Base-by-base conservation (phyloP, 352 stramenopile genomes). In the Thalassiosira hispida region DNA sequence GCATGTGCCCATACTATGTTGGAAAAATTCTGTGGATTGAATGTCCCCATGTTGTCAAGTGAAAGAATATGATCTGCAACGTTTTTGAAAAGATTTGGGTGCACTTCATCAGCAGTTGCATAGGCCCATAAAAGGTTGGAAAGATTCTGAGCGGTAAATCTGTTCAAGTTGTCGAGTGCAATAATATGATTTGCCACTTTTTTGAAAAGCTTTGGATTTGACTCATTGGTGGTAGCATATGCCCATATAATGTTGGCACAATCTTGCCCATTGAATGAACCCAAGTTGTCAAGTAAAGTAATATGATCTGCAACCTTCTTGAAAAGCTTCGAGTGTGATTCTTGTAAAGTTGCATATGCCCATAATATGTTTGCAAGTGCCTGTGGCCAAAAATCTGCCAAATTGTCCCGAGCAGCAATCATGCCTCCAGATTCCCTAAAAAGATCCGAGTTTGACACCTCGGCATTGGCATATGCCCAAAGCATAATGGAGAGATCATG, bases 81-180 rank as follows among this genome's bases (percentile, higher is more conserved):
- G 23, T 56, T 49, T 25, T 40, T 7, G 12, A 68, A 49, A 9
- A 67, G 55, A 18, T 35, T 31, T 46, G 55, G 16, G 22, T 68
- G 40, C 27, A 1, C 1, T 14, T 56, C 59, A 0, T 16, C 22
- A 25, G 59, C 59, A 38, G 31, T 38, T 38, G 31, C 31, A 38
- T 38, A 38, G 8, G 31, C 31, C 31, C 31, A 38, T 38, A 38
- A 3, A 9, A 38, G 31, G 31, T 38, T 38, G 31, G 31, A 38
- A 38, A 38, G 31, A 9, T 38, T 8, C 31, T 74, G 65, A 0
- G 65, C 20, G 12, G 33, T 56, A 31, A 74, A 74, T 8, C 65
- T 12, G 1, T 1, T 35, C 16, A 53, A 29, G 31, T 38, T 38
- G 31, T 8, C 31, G 31, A 9, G 31, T 38, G 31, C 1, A 38